Percentiles rank a stretch among this genome's conserved stretches.
Evolutionary conservation across 768 basidiomycete species (phyloP).

Genomic region (Boletus rubropictus): DNA sequence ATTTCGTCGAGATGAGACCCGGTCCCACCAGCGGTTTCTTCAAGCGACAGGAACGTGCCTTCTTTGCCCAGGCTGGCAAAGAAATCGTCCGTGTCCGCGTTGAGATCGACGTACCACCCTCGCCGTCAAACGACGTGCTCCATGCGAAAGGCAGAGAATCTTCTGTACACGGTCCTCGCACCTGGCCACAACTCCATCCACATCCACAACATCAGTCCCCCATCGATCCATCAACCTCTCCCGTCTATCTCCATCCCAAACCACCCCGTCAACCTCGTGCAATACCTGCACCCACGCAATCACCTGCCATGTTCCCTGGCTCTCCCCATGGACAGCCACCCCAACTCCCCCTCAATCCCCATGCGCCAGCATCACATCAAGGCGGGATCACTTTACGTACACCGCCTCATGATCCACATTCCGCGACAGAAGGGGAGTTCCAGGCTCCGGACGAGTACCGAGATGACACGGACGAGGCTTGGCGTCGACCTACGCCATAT

Average conservation of each 20-base stretch:
- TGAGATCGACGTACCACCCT: slow-evolving; percentile 52
- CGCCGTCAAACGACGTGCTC: slow-evolving; percentile 15
- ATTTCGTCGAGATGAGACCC: slow-evolving; percentile 47
- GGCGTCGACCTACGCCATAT: slow-evolving; percentile 68
- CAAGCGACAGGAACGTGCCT: slow-evolving; percentile 69
- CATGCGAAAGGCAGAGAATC: slow-evolving; percentile 25
- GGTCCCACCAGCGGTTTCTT: slow-evolving; percentile 72
- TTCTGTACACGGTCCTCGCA: slow-evolving; percentile 24
- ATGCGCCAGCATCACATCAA: slow-evolving; percentile 23
- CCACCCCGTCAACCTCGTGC: slow-evolving; percentile 27
- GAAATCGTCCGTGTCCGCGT: slow-evolving; percentile 73
- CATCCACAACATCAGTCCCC: slow-evolving; percentile 28
- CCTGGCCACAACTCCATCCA: slow-evolving; percentile 30
- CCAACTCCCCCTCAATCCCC: slow-evolving; percentile 33
- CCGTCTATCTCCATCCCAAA: slow-evolving; percentile 31
- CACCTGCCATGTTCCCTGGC: slow-evolving; percentile 25
- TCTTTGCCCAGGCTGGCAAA: slow-evolving; percentile 72
- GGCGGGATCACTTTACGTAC: slow-evolving; percentile 35
- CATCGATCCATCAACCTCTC: slow-evolving; percentile 17
- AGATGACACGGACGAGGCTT: slow-evolving; percentile 62
- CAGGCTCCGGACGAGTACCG: slow-evolving; percentile 43
- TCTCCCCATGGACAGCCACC: slow-evolving; percentile 31
- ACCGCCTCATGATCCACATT: slow-evolving; percentile 41
- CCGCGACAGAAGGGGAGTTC: slow-evolving; percentile 28
- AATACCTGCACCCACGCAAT: slow-evolving; percentile 22